These are phyloP conservation scores for Sclerotinia borealis DNA, from an alignment of 2,329 filamentous ascomycete species.

Conservation along the genomic window DNA sequence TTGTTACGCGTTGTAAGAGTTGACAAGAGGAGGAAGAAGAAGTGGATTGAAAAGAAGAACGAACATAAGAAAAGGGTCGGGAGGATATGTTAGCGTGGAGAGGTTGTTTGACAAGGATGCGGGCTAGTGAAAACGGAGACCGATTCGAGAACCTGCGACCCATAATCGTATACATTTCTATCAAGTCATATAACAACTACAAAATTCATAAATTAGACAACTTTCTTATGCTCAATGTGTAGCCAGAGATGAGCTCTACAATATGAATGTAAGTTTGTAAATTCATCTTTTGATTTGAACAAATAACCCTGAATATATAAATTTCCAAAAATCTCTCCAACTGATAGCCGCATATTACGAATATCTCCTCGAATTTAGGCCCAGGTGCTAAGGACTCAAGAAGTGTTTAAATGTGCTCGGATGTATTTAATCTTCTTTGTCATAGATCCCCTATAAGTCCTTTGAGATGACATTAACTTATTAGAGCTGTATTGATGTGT, in stretches of 20 bases:
- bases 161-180: slow-evolving; percentile 2
- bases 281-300: slow-evolving; percentile 19
- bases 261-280: slow-evolving; percentile 33
- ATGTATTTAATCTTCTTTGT: background rate
- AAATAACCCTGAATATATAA: slow-evolving; percentile 17
- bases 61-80: slow-evolving; percentile 10
- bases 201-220: slow-evolving; percentile 13
- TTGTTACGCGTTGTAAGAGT: slow-evolving; percentile 25
- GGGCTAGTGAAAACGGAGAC: slow-evolving; percentile 10
- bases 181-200: background rate
- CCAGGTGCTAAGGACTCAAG: slow-evolving; percentile 2
- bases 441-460: background rate
- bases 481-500: background rate
- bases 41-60: slow-evolving; percentile 20
- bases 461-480: background rate
- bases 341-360: slow-evolving; percentile 1
- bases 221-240: slow-evolving; percentile 62
- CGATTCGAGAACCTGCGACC: slow-evolving; percentile 11
- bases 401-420: background rate
- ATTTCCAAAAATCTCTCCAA: slow-evolving; percentile 1
- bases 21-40: slow-evolving; percentile 34
- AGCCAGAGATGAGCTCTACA: slow-evolving; percentile 41
- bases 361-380: slow-evolving; percentile 9
- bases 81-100: slow-evolving; percentile 28
- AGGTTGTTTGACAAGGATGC: slow-evolving; percentile 21